These are phyloP conservation scores for Dioszegia hungarica DNA, from an alignment of 768 basidiomycete genomes.

Conservation along the genomic window DNA sequence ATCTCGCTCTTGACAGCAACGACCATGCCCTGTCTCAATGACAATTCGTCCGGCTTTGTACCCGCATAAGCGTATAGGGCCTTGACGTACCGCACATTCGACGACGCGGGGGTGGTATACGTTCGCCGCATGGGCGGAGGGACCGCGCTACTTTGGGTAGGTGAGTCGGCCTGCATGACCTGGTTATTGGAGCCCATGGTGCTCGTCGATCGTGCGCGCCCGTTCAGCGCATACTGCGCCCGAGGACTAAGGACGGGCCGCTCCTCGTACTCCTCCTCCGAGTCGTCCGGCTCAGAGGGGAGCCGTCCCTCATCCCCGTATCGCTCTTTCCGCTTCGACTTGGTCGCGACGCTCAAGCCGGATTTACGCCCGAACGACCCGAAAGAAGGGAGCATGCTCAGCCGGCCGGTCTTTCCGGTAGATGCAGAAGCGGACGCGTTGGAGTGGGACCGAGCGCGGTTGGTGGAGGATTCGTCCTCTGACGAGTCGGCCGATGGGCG, in stretches of 20 bases:
- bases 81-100: constrained; percentile 51
- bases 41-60: constrained; percentile 66
- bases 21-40: constrained; percentile 67
- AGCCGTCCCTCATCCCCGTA: constrained; percentile 22
- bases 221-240: constrained; percentile 3
- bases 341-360: constrained; percentile 1
- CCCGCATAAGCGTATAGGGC: constrained; percentile 72
- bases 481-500: constrained; percentile 11
- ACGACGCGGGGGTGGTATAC: constrained; percentile 16
- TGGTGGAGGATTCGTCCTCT: constrained; percentile 23
- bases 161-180: constrained; percentile 3
- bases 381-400: constrained; percentile 37
- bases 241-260: background rate
- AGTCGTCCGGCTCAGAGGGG: constrained; percentile 36
- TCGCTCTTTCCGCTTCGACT: constrained; percentile 25
- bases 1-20: constrained; percentile 74
- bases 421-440: constrained; percentile 29
- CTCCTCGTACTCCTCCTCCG: constrained; percentile 21
- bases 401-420: constrained; percentile 30
- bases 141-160: constrained; percentile 9
- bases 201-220: constrained; percentile 19
- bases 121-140: constrained; percentile 28
- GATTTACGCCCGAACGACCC: constrained; percentile 45
- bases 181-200: constrained; percentile 1
- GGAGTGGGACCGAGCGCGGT: constrained; percentile 45